Evolutionary conservation across 345 rosid species (phyloP), one percentile per base, ranked within the genome.

Genomic region (Linum usitatissimum): DNA sequence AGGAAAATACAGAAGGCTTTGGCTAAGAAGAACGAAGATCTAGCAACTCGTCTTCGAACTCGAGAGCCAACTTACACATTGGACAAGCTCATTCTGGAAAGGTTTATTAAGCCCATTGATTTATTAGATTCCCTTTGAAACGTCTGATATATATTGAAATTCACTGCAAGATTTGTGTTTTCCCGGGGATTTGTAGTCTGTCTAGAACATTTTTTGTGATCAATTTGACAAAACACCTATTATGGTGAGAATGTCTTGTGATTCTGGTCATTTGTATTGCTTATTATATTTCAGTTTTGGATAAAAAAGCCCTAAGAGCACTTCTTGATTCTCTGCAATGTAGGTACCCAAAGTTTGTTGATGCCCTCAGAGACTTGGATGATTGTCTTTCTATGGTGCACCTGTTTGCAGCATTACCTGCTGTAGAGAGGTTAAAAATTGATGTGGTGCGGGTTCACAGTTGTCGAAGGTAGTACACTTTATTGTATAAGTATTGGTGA

Each of bases 301-400:
- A 21, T 18, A 55, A 4, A 18, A 21, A 55, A 55, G 30, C 18
- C 38, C 38, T 34, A 34, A 34, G 23, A 18, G 18, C 13, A 18
- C 4, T 55, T 7, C n/a, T 18, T 55, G 9, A 19, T 64, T 40
- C 19, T 45, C 61, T 69, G 49, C 20, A 60, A 18, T 83, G 21
- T 65, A 93, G 99, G 86, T 87, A 87, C 77, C 96, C 99, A 0
- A 84, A 84, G 2, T 87, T 90, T 64, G 66, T 86, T 59, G 96
- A 90, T 75, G 95, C 96, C 6, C 83, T 93, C 9, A 83, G 99
- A 55, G 99, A 93, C 76, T 82, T 93, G 84, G 99, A 90, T 73
- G 99, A 90, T 64, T 84, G 96, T 71, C 90, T 93, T 34, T 81
- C 96, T 0, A 76, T 87, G 95, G 90, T 93, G 64, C 96, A 87